phyloP scores from a whole-genome alignment of 768 basidiomycete species.

The Auricularia sp. region DNA sequence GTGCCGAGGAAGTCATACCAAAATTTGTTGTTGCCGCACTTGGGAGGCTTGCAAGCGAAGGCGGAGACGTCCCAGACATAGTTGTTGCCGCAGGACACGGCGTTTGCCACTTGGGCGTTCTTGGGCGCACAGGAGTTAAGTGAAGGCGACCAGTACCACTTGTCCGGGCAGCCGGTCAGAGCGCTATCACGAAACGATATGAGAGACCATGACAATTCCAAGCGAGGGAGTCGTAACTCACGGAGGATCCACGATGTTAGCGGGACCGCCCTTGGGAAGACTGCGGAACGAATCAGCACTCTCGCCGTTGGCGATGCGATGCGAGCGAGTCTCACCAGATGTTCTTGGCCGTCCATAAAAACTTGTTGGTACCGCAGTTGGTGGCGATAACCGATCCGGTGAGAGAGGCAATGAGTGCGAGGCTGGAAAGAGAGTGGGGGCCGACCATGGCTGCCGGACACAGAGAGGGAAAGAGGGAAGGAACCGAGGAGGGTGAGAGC shows the following conservation, averaged over 20 bases:
- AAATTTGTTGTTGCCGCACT: background rate
- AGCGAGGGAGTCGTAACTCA: background rate
- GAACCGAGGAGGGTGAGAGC: background rate
- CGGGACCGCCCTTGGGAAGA: background rate
- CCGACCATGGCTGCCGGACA: background rate
- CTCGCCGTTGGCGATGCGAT: background rate
- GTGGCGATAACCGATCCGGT: background rate
- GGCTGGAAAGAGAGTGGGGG: background rate
- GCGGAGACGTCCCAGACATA: background rate
- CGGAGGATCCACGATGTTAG: background rate
- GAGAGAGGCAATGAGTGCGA: background rate
- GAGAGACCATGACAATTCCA: background rate
- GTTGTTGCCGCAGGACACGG: background rate
- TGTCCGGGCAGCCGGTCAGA: constrained; percentile 4
- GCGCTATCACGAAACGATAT: background rate
- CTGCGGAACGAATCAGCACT: background rate
- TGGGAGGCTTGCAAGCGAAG: background rate
- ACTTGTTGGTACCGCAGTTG: background rate
- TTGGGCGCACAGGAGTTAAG: constrained; percentile 7
- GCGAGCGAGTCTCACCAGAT: background rate
- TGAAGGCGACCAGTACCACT: constrained; percentile 5
- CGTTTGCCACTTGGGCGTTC: background rate
- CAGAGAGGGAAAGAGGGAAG: background rate
- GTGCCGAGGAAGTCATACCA: background rate
- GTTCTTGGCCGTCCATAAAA: background rate